Evolutionary conservation across 257 asterid species (phyloP).

Genomic region (Jaltomata sinuosa): DNA sequence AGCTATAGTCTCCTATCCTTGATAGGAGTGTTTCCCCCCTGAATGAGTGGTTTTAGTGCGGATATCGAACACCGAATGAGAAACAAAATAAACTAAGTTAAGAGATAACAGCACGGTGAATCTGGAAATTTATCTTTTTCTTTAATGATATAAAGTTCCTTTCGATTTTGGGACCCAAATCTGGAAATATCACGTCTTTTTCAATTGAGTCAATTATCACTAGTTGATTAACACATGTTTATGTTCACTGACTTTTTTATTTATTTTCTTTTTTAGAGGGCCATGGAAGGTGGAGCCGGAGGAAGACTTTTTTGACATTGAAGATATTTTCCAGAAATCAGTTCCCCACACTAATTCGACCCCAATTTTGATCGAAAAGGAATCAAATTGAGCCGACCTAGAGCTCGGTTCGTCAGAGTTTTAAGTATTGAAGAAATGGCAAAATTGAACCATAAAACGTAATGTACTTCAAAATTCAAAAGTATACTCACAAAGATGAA

Average conservation of each 20-base stretch:
- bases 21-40: too few species aligned
- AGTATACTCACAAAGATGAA: background rate
- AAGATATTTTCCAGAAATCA: background rate
- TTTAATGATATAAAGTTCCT: background rate
- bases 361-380: background rate
- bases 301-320: background rate
- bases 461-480: background rate
- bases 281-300: background rate
- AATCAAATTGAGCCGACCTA: too few species aligned
- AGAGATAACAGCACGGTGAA: background rate
- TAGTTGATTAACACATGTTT: background rate
- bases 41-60: too few species aligned
- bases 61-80: too few species aligned
- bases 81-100: background rate
- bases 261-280: background rate
- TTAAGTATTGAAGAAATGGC: background rate
- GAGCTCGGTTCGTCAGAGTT: background rate
- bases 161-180: background rate
- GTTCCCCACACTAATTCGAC: background rate
- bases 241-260: too few species aligned
- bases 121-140: background rate
- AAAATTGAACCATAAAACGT: background rate
- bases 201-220: background rate
- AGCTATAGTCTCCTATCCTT: too few species aligned
- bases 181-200: background rate